Base-by-base conservation (phyloP, 192 early-diverging fungal species). In the Hyaloraphidium curvatum region DNA sequence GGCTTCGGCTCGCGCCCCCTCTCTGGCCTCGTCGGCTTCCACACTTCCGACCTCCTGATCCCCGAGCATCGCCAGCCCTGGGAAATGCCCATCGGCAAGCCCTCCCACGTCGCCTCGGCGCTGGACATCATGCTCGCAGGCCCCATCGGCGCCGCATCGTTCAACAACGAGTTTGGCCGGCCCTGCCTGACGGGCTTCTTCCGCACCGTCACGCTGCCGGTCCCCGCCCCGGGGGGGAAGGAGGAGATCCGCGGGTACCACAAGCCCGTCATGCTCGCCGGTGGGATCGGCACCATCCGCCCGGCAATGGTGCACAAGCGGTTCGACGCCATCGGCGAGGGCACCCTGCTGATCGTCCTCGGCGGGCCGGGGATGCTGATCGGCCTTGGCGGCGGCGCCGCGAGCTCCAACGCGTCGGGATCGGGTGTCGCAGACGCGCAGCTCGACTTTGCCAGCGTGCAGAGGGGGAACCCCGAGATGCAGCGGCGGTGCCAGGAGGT, bases 381-480 rank as follows among this genome's bases (percentile, higher is more conserved):
- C 64, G 96, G 96, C 28, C 72, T 99, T 51, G 96, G 96, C 55
- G 96, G 96, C 56, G 96, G 96, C 40, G 96, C 96, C 28, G 96
- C 96, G 30, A 88, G 84, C 43, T 97, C 93, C 33, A 89, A 92
- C 78, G 74, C 87, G 19, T 77, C 80, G 1, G 96, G 96, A 22
- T 71, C 82, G 40, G 81, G 80, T 54, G 80, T 83, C 4, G 87
- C 82, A 13, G 25, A 25, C 17, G 54, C 29, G 39, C 83, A 84
- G 28, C 74, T 99, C 50, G 96, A 99, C 60, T 99, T 88, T 64
- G 90, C 89, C 7, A 95, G 91, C 3, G 96, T 99, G 22, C 96
- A 99, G 74, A 78, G 96, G 55, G 96, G 94, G 56, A 99, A 99
- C 66, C 84, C 96, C 2, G 96, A 99, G 72, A 99, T 99, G 91